Evolutionary conservation across 139 green algal genomes (phyloP).

Genomic region (Axilococcus clingmanii): DNA sequence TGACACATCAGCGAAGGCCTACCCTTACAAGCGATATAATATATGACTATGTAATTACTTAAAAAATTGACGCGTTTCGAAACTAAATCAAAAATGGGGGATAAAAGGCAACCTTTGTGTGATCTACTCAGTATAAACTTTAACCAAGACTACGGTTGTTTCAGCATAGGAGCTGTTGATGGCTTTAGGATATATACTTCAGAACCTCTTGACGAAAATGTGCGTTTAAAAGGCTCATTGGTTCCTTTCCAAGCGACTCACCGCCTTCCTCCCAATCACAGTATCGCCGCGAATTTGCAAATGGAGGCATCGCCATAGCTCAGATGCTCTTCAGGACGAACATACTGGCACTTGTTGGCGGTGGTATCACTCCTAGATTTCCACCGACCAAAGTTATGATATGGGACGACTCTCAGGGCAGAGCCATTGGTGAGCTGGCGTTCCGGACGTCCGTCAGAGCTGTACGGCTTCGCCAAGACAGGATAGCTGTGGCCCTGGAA

Average conservation of each 20-base stretch:
- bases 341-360: slow-evolving; percentile 89
- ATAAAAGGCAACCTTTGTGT: too few species aligned
- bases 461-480: slow-evolving; percentile 78
- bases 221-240: slow-evolving; percentile 22
- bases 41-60: too few species aligned
- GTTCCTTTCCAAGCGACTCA: background rate
- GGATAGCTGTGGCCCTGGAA: slow-evolving; percentile 89
- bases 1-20: too few species aligned
- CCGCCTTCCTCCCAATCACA: slow-evolving; percentile 20
- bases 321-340: slow-evolving; percentile 97
- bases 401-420: slow-evolving; percentile 90
- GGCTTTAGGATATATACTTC: slow-evolving; percentile 90
- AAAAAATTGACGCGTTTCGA: too few species aligned
- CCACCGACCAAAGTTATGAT: slow-evolving; percentile 94
- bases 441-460: slow-evolving; percentile 80
- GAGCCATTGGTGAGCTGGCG: slow-evolving; percentile 89
- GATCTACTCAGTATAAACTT: slow-evolving; percentile 27
- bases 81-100: too few species aligned
- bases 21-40: too few species aligned
- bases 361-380: slow-evolving; percentile 61
- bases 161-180: slow-evolving; percentile 59
- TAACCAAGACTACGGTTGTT: slow-evolving; percentile 79
- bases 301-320: slow-evolving; percentile 64
- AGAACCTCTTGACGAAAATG: slow-evolving; percentile 85
- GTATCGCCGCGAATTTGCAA: slow-evolving; percentile 74